Evolutionary conservation across 2,329 filamentous ascomycete genomes (phyloP), one percentile per base, ranked within the genome.

Genomic region (Rhynchosporium graminicola): DNA sequence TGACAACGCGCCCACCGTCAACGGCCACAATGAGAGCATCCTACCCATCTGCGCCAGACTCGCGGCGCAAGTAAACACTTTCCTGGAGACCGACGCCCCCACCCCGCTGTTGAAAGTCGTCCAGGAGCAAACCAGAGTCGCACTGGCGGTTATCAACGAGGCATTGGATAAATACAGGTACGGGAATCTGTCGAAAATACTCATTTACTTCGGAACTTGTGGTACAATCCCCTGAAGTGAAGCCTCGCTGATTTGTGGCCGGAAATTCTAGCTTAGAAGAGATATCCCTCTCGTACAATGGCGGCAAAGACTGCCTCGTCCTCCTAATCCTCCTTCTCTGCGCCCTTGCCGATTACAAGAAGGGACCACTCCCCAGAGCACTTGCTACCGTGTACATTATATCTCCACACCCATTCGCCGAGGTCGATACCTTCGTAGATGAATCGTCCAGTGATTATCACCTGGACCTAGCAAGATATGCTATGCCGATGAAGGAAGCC

Each of bases 271-370:
- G 91, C 63, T 83, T 89, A 65, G 82, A 88, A 63, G 84, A 96
- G 74, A 83, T 98, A 64, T 92, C 93, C 4, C 82, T 98, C 67
- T 96, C 94, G 61, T 99, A 97, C 78, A 99, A 99, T 72, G 95
- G 95, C 73, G 95, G 95, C 65, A 99, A 99, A 77, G 95, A 98
- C 81, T 98, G 94, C 72, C 88, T 98, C 20, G 93, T 98, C 59
- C 86, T 98, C 20, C 82, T 98, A 6, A 84, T 97, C 72, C 81
- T 98, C 67, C 91, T 97, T 73, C 87, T 98, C 68, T 87, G 89
- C 65, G 82, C 79, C 68, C 79, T 84, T 6, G 65, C 69, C 15
- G 59, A 51, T 6, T 57, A 64, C 57, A 59, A 59, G 29, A 63
- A 62, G n/a, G 42, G 50, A 2, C 40, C 64, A 13, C 73, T 80